Evolutionary conservation across 2,329 filamentous ascomycete species (phyloP).

Genomic region (Aspergillus latus): DNA sequence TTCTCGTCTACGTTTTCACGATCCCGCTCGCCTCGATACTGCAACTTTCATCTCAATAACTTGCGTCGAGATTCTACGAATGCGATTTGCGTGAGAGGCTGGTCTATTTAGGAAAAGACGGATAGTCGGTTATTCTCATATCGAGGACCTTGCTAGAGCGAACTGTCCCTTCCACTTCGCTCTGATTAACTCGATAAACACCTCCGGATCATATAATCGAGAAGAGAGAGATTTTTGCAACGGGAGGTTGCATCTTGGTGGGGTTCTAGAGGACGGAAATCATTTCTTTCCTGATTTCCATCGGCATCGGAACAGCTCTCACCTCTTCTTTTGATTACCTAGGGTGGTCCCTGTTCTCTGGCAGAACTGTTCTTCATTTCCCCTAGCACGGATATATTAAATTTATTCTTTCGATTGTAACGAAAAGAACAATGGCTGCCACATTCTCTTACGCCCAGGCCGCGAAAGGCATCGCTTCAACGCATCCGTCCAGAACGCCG

Average conservation of each 20-base stretch:
- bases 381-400: conserved; percentile 23
- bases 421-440: conserved; percentile 42
- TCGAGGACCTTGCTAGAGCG: conserved; percentile 6
- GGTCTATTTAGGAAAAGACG: conserved; percentile 3
- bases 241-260: conserved; percentile 30
- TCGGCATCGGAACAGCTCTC: conserved; percentile 28
- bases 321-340: conserved; percentile 24
- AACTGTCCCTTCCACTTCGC: conserved; percentile 5
- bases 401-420: conserved; percentile 14
- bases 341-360: conserved; percentile 27
- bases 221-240: conserved; percentile 24
- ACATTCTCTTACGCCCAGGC: conserved; percentile 94
- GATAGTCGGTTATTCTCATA: conserved; percentile 7
- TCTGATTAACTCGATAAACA: conserved; percentile 10
- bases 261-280: conserved; percentile 31
- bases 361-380: conserved; percentile 24
- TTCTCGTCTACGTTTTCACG: conserved; percentile 15
- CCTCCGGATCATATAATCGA: conserved; percentile 13
- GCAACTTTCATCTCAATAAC: conserved; percentile 2
- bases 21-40: conserved; percentile 16
- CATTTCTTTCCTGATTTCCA: conserved; percentile 26
- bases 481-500: conserved; percentile 45
- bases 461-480: conserved; percentile 71
- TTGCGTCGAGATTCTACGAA: conserved; percentile 18
- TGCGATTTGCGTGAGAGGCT: conserved; percentile 30